Percentiles rank a stretch among this genome's conserved stretches.
Conservation (phyloP, 1,139 yeast species). For the Scheffersomyces lignicola region DNA sequence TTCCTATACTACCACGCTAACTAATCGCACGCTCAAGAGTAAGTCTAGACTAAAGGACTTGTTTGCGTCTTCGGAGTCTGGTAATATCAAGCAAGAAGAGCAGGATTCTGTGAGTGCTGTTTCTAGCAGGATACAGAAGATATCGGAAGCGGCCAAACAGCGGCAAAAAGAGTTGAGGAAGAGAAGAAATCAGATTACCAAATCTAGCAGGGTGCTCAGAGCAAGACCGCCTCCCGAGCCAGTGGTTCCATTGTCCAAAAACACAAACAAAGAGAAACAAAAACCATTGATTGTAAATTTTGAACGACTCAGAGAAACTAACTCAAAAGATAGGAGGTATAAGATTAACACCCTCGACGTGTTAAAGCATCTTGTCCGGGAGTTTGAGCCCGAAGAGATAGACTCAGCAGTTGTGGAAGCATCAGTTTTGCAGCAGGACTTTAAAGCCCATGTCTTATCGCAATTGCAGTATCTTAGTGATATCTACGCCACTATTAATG, state of each 20-base stretch:
- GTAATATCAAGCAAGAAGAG: not conserved
- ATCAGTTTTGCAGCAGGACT: slow-evolving; percentile 26
- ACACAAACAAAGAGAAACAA: slow-evolving; percentile 20
- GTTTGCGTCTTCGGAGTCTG: not conserved
- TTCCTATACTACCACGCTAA: not conserved
- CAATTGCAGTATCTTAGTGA: slow-evolving; percentile 35
- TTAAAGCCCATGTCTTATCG: slow-evolving; percentile 29
- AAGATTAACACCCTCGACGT: slow-evolving; percentile 40
- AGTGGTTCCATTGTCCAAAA: slow-evolving; percentile 22
- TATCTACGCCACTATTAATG: slow-evolving; percentile 42
- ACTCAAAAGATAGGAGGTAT: slow-evolving; percentile 25
- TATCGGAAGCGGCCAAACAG: slow-evolving; percentile 2
- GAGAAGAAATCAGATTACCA: not conserved
- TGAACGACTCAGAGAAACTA: slow-evolving; percentile 25
- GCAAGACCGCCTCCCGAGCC: not conserved
- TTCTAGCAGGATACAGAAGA: not conserved
- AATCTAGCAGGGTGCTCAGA: slow-evolving; percentile 1
- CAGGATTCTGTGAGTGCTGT: not conserved
- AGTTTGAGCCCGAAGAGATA: slow-evolving; percentile 23
- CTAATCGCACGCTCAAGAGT: not conserved
- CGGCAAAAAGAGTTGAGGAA: slow-evolving; percentile 1
- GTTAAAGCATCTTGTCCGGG: slow-evolving; percentile 29
- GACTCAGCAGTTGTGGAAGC: slow-evolving; percentile 20
- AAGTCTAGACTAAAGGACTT: not conserved
- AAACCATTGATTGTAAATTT: slow-evolving; percentile 30